Evolutionary conservation across 768 basidiomycete species (phyloP).

Genomic region (Trametes gibbosa): DNA sequence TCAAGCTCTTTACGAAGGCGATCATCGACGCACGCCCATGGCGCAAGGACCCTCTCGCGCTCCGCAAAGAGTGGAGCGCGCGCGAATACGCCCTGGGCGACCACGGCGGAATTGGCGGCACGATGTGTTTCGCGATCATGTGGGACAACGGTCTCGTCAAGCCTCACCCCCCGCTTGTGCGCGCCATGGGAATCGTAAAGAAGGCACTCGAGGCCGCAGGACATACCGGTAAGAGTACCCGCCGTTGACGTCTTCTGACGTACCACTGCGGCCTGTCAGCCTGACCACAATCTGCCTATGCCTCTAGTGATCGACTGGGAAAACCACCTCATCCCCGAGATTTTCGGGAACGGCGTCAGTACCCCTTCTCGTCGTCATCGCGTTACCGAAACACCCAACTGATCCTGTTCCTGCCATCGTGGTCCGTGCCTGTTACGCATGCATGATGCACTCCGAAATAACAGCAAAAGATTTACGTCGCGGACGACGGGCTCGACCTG

Average conservation of each 20-base stretch:
- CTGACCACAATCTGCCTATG: neutral
- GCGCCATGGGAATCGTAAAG: conserved; percentile 58
- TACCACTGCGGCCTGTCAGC: neutral
- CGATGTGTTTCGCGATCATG: conserved; percentile 55
- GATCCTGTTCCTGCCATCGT: neutral
- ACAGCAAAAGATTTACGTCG: conserved; percentile 37
- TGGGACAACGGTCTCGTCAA: conserved; percentile 60
- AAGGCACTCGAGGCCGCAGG: conserved; percentile 58
- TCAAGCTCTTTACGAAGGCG: conserved; percentile 65
- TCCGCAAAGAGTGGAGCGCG: conserved; percentile 47
- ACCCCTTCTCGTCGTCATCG: neutral
- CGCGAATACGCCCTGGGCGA: conserved; percentile 44
- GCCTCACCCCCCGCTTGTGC: conserved; percentile 63
- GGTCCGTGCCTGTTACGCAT: neutral
- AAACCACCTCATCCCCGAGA: conserved; percentile 49
- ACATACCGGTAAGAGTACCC: conserved; percentile 52
- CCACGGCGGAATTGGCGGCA: conserved; percentile 40
- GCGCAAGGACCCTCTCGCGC: conserved; percentile 50
- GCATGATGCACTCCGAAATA: too few species aligned
- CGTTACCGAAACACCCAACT: neutral
- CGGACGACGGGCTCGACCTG: conserved; percentile 43
- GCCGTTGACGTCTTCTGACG: too few species aligned
- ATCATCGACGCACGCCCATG: conserved; percentile 57
- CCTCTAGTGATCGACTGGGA: conserved; percentile 70
- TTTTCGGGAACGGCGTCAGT: conserved; percentile 33